Evolutionary conservation across 2,329 filamentous ascomycete genomes (phyloP).

Genomic region (Elsinoe perseae): DNA sequence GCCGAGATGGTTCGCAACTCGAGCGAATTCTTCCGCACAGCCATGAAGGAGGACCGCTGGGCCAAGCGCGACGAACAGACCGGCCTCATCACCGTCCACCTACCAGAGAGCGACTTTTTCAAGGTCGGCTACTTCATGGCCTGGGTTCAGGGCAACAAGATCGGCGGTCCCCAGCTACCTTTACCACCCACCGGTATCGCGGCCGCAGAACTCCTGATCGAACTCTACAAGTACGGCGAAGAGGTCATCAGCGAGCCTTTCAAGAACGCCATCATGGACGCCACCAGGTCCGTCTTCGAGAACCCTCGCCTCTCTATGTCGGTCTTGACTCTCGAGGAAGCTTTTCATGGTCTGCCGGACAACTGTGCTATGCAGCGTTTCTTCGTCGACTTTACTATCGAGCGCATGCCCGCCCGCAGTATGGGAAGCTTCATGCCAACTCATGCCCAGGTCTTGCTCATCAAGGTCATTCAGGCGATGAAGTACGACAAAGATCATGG

Average conservation of each 20-base stretch:
- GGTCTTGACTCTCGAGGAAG: background rate
- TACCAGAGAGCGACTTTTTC: conserved; percentile 3
- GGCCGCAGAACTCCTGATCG: background rate
- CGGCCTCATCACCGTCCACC: background rate
- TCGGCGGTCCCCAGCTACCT: background rate
- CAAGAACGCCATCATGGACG: conserved; percentile 9
- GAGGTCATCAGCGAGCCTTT: conserved; percentile 1
- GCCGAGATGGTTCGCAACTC: background rate
- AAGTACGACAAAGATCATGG: background rate
- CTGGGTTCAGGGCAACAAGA: conserved; percentile 1
- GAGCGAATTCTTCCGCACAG: background rate
- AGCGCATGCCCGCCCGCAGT: background rate
- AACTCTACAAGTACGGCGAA: conserved; percentile 9
- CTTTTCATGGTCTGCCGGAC: background rate
- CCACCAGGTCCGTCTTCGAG: background rate
- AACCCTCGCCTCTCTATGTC: background rate
- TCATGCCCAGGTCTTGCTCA: background rate
- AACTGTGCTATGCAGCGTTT: background rate
- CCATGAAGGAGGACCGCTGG: background rate
- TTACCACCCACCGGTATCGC: background rate
- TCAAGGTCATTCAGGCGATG: background rate
- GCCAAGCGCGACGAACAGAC: background rate
- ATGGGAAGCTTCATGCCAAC: background rate
- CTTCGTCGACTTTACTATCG: conserved; percentile 8
- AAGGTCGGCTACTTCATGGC: conserved; percentile 3